These are phyloP conservation scores for Goniomonas avonlea DNA, from an alignment of 78 protist genomes.

Conservation along the genomic window DNA sequence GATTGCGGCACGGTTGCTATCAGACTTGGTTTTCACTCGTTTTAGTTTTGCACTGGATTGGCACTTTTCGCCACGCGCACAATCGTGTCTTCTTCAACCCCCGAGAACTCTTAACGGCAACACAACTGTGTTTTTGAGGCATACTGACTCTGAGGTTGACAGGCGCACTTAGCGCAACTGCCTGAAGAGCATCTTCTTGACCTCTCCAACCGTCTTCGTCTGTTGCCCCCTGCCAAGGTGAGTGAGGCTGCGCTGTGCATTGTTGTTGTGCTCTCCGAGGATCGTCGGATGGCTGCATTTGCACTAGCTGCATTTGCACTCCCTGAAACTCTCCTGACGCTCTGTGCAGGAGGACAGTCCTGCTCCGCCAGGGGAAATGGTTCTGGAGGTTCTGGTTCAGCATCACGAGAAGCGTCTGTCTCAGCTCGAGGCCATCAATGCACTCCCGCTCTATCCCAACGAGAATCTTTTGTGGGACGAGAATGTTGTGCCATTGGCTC, in stretches of 20 bases:
- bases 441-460: conserved; percentile 65
- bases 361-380: too few species aligned
- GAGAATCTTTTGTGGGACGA: conserved; percentile 45
- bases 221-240: not conserved
- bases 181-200: not conserved
- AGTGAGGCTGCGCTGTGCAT: too few species aligned
- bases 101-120: too few species aligned
- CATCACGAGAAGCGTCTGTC: conserved; percentile 30
- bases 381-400: conserved; percentile 35
- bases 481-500: conserved; percentile 24
- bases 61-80: not conserved
- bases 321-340: too few species aligned
- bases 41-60: not conserved
- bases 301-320: too few species aligned
- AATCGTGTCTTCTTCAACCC: too few species aligned
- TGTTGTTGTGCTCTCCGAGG: too few species aligned
- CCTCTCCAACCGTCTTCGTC: not conserved
- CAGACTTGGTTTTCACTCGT: not conserved
- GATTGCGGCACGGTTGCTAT: too few species aligned
- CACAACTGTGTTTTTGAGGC: too few species aligned
- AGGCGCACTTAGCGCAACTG: not conserved
- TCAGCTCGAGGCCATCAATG: conserved; percentile 54
- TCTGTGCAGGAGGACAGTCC: too few species aligned
- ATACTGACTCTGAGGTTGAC: too few species aligned
- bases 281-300: too few species aligned